Evolutionary conservation across 2,329 filamentous ascomycete genomes (phyloP), one percentile per base, ranked within the genome.

Genomic region (Curvularia sp.): DNA sequence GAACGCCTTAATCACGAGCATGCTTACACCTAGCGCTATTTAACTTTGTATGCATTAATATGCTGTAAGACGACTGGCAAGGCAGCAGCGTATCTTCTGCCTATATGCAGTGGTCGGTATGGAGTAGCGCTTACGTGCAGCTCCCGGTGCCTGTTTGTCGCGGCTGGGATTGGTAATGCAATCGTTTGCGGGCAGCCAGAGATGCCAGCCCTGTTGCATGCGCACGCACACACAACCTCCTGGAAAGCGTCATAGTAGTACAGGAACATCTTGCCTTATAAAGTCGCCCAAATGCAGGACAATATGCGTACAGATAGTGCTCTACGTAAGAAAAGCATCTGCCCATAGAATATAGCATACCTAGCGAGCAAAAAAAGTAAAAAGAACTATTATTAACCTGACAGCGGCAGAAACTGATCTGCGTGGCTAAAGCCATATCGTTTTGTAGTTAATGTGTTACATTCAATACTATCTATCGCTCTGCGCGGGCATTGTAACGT

Each of bases 341-440:
- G 10, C 28, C 7, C 28, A 30, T 8, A 3, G 10, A 10, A 5
- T n/a, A 7, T 4, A 36, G 8, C 34, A n/a, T 18, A 34, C 2
- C 32, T 15, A 15, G 13, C 32, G 15, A 39, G 13, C 12, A 3
- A 25, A 25, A 15, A 25, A 42, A 13, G 5, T 10, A 25, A 23
- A 23, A 42, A 45, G 15, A 45, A 45, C n/a, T 10, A 30, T n/a
- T n/a, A 41, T 19, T 19, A 41, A n/a, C 9, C 18, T 38, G 49
- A 52, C 38, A 30, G 9, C 36, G 49, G 32, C 6, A 30, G 10
- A 30, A 8, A 9, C 3, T 7, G 28, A 30, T 30, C 32, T 48
- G 32, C 43, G 49, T 38, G 49, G 28, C 49, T 38, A 38, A 52
- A 52, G 49, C 28, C 49, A 54, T 48, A 32, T 32, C n/a, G 28